Percentiles rank a stretch among this genome's conserved stretches.
Conservation (phyloP, 2,329 filamentous ascomycete species). For the Talaromyces marneffei region DNA sequence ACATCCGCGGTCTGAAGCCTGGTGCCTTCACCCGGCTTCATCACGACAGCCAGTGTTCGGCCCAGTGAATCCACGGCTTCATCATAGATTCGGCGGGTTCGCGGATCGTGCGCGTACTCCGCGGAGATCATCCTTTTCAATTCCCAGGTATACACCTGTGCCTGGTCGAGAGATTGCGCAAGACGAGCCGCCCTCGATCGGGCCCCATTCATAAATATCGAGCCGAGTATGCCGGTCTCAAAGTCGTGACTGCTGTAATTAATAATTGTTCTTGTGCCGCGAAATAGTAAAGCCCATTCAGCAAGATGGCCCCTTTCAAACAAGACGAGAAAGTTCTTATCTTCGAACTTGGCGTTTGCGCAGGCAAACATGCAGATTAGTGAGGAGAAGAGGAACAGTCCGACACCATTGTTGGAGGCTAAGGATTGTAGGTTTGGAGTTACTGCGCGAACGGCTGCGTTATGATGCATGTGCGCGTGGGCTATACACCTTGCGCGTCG, state of each 20-base stretch:
- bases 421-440: constrained; percentile 30
- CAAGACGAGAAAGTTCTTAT: constrained; percentile 32
- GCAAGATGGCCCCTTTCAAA: constrained; percentile 25
- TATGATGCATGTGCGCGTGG: constrained; percentile 35
- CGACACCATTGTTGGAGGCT: constrained; percentile 29
- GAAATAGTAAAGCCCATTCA: constrained; percentile 36
- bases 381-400: constrained; percentile 37
- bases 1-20: constrained; percentile 19
- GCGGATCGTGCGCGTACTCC: not conserved
- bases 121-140: not conserved
- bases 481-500: constrained; percentile 36
- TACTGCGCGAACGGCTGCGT: constrained; percentile 27
- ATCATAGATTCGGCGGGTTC: constrained; percentile 11
- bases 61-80: constrained; percentile 17
- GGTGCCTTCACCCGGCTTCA: constrained; percentile 3
- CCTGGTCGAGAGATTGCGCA: constrained; percentile 11
- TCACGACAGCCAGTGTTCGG: constrained; percentile 11
- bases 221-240: constrained; percentile 11
- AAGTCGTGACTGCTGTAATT: constrained; percentile 22
- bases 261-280: constrained; percentile 32
- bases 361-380: constrained; percentile 35
- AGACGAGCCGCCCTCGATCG: constrained; percentile 1
- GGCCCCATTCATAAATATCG: constrained; percentile 18
- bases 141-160: constrained; percentile 10
- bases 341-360: constrained; percentile 27